Evolutionary conservation across 768 basidiomycete genomes (phyloP), one percentile per base, ranked within the genome.

Genomic region (Boletus coccyginus): DNA sequence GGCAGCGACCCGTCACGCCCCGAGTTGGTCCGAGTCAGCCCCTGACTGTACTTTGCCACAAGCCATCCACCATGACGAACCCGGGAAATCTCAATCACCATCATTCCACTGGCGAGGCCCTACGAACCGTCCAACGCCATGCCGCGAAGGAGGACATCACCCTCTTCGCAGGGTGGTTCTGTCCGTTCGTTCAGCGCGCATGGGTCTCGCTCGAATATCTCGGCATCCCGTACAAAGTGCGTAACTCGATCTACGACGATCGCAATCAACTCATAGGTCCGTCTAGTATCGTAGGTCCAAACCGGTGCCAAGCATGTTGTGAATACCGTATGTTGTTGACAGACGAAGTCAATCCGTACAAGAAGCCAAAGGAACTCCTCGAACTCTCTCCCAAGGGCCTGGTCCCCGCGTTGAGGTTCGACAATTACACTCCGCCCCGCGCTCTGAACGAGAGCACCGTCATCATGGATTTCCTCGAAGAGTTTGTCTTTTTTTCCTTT

Each of bases 271-370:
- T 50, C 14, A 24, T 14, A 29, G 7, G 13, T 31, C 7, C 27
- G 5, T 24, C 10, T 46, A 78, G 78, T 80, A 80, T 52, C 73
- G 77, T 80, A 56, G 61, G 71, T 68, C 38, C 29, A 36, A 41
- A 36, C 7, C n/a, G 6, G 5, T n/a, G 11, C 16, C 11, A 38
- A 29, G 46, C 12, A 54, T 60, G 27, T 21, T 10, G 21, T 29
- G 42, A 42, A 49, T 35, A 16, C 33, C 21, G 7, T 52, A 13
- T 13, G 8, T 24, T 24, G 5, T 33, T 29, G 39, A 52, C 56
- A 90, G 89, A 87, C 62, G 89, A 91, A 70, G 87, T 90, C 31
- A 87, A 91, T 70, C 88, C 89, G 19, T 92, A 92, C 75, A 84
- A 84, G 72, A 94, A 92, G 62, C 88, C 91, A 0, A 70, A 82